Evolutionary conservation across 2,329 filamentous ascomycete genomes (phyloP), one percentile per base, ranked within the genome.

Genomic region (Beauveria scarabaeidicola): DNA sequence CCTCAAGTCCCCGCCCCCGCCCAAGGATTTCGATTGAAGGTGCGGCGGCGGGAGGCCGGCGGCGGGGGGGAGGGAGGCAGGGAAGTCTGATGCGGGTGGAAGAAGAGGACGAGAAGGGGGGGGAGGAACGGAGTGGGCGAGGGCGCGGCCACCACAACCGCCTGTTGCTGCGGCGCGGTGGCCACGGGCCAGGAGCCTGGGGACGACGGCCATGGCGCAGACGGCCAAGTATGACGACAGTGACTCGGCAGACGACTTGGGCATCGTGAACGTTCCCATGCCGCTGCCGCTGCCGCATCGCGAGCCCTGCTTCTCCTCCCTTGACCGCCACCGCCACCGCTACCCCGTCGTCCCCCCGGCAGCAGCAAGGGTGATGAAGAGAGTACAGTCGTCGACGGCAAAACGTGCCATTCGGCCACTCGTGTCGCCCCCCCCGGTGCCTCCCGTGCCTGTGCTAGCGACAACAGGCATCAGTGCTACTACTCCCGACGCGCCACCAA

Each of bases 11-110:
- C 17, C 41, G 17, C 53, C 53, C 5, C 63, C 69, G 3, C 70
- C 73, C 59, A 81, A 82, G 70, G 77, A 83, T 61, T 64, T 79
- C 47, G 80, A 81, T 66, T 81, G 77, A 78, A 69, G 77, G 72
- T 72, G 70, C 76, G 75, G 70, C 74, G 77, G 77, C 74, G 75
- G 73, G 65, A 69, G 65, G 60, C 67, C 52, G 64, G 63, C 56
- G 64, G 67, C 62, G 61, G 60, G 51, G 40, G 56, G 63, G 48
- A 56, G 60, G 50, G 62, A 17, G 3, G 40, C 6, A 19, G 8
- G 17, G 8, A 17, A n/a, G 5, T 9, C 0, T 23, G 19, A 44
- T 36, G 36, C 15, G n/a, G 19, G n/a, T n/a, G n/a, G n/a, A n/a
- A n/a, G 52, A 25, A 13, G 44, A 10, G 32, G 43, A 23, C 19